Evolutionary conservation across 225 moss, liverwort and hornwort species (phyloP).

Genomic region (Pseudisothecium myosuroides): DNA sequence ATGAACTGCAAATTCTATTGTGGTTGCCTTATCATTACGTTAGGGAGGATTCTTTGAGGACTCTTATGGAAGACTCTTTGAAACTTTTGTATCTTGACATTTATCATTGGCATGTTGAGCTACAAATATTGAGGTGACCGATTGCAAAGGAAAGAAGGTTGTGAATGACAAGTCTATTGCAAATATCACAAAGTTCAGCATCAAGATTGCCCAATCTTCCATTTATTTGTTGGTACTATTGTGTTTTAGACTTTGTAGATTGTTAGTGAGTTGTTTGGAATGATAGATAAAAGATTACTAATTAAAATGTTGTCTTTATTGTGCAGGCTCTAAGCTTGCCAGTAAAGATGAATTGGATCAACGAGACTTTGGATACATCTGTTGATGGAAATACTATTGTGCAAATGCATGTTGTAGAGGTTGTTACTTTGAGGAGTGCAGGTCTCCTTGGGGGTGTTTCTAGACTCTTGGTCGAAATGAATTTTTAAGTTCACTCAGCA

Average conservation of each 20-base stretch:
- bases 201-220: neutral
- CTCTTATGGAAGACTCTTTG: no score
- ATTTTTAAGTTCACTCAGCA: neutral
- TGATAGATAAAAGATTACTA: neutral
- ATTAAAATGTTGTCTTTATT: neutral
- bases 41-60: no score
- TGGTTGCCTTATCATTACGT: no score
- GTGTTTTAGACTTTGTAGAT: neutral
- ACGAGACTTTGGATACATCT: neutral
- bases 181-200: constrained; percentile 17
- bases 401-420: neutral
- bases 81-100: no score
- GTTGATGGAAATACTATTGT: rapidly evolving
- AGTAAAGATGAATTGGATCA: neutral
- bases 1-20: no score
- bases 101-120: neutral
- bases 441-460: rapidly evolving
- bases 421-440: rapidly evolving
- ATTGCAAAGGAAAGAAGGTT: neutral
- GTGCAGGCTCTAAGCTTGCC: neutral
- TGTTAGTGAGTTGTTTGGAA: neutral
- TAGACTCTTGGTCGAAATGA: no score
- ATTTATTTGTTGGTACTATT: neutral
- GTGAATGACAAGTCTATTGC: neutral
- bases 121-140: neutral